Base-by-base conservation (phyloP, 805 yeast species). In the Martiniozyma abietophila region DNA sequence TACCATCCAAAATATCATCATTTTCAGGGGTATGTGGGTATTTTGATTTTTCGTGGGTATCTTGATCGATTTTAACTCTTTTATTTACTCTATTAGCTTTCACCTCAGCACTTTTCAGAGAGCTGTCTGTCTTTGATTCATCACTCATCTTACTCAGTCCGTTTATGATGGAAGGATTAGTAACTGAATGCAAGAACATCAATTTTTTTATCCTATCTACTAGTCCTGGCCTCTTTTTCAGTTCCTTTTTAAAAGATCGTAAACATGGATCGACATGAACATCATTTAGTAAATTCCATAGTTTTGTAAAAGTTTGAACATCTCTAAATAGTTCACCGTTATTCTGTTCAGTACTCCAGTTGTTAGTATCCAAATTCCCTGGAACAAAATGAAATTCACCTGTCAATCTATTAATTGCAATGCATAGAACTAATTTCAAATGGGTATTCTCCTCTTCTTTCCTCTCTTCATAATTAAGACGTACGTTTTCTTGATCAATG, bases 261-360 rank as follows among this genome's bases (percentile, higher is more conserved):
- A 37, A 24, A 48, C 40, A 18, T 40, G 36, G 7, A 26, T 12
- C 24, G 35, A 35, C 38, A 11, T 22, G 32, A 18, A 3, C 23
- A 11, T 19, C 15, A 30, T 36, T 20, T n/a, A 51, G 46, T 11
- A 49, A 14, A 18, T 42, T 38, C 32, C 47, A 54, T 2, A 56
- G 36, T 14, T 36, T 38, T 24, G 33, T 25, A 23, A 54, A 50
- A 1, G 58, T 43, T 24, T 45, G 48, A 32, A 49, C 39, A 36
- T 56, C 58, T 24, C 45, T 47, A 37, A 56, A 54, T 18, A 56
- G 31, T 19, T 51, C 53, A 10, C 61, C 61, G 36, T 55, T 48
- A 32, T 51, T 53, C 29, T 54, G 57, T 32, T 54, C 58, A 10
- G 51, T 41, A 35, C 59, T 53, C 61, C 61, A 56, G 32, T 53